These are phyloP conservation scores for Phytophthora colocasiae DNA, from an alignment of 352 stramenopile species.

Conservation along the genomic window DNA sequence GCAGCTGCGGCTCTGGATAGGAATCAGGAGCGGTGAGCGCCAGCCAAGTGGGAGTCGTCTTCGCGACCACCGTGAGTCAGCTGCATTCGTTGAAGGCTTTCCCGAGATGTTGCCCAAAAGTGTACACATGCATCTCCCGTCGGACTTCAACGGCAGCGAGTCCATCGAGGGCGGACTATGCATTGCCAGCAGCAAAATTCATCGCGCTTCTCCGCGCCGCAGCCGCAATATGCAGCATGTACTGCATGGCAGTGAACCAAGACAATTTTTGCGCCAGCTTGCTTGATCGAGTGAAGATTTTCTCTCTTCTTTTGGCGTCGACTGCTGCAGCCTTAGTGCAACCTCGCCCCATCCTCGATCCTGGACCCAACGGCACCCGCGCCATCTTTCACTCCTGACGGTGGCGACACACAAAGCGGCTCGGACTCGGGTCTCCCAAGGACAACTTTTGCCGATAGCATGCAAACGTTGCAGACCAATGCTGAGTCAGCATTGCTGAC, in stretches of 20 bases:
- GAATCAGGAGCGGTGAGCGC: constrained; percentile 30
- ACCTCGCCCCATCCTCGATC: constrained; percentile 12
- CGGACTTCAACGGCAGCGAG: constrained; percentile 22
- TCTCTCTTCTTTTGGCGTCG: neutral
- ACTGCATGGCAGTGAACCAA: too few relatives aligned
- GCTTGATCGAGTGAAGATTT: neutral
- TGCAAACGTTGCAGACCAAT: too few relatives aligned
- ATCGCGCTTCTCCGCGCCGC: too few relatives aligned
- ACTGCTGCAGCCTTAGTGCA: constrained; percentile 12
- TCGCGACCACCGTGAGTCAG: constrained; percentile 2
- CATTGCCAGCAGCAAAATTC: too few relatives aligned
- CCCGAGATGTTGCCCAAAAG: neutral
- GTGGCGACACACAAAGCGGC: constrained; percentile 15
- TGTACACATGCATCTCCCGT: neutral
- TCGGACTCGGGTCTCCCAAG: too few relatives aligned
- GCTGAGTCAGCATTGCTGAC: too few relatives aligned
- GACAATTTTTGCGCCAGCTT: constrained; percentile 14
- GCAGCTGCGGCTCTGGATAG: constrained; percentile 26
- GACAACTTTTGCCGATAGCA: too few relatives aligned
- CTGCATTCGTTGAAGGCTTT: constrained; percentile 14
- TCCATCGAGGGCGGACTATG: constrained; percentile 5
- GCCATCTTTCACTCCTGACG: constrained; percentile 20
- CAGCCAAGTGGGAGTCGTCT: constrained; percentile 27
- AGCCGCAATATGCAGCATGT: too few relatives aligned
- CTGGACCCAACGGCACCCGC: neutral